Conservation (phyloP, 2,329 filamentous ascomycete species). For the Dactylellina parvicollis region DNA sequence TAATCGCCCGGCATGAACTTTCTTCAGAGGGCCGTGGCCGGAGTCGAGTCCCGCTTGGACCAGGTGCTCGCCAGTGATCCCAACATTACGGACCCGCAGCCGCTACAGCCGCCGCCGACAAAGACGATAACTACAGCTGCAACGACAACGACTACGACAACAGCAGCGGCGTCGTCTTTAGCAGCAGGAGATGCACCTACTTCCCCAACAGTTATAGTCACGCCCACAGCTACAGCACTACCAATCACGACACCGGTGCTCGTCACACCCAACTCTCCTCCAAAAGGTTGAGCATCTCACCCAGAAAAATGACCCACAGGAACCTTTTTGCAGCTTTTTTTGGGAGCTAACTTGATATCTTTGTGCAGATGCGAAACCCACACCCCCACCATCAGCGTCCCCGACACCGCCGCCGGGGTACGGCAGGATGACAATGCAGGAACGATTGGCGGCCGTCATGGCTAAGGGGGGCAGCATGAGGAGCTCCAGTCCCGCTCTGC, state of each 20-base stretch:
- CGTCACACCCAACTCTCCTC: not conserved
- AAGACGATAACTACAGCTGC: slow-evolving; percentile 51
- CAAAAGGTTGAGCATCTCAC: slow-evolving; percentile 16
- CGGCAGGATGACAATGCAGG: slow-evolving; percentile 69
- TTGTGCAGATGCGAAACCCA: slow-evolving; percentile 37
- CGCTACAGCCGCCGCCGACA: slow-evolving; percentile 59
- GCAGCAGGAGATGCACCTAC: slow-evolving; percentile 52
- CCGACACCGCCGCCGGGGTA: slow-evolving; percentile 70
- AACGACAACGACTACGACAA: no score
- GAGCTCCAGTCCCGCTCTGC: slow-evolving; percentile 64
- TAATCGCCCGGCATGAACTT: slow-evolving; percentile 63
- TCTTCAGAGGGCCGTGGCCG: slow-evolving; percentile 88
- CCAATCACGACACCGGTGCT: not conserved
- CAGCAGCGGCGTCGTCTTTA: slow-evolving; percentile 60
- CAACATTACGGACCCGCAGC: slow-evolving; percentile 59
- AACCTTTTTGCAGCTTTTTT: no score
- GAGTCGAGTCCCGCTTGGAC: slow-evolving; percentile 91
- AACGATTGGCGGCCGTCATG: slow-evolving; percentile 86
- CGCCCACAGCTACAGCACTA: slow-evolving; percentile 1
- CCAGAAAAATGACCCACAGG: not conserved
- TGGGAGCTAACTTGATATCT: no score
- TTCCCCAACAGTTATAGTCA: not conserved
- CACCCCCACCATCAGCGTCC: slow-evolving; percentile 47
- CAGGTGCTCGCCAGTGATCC: slow-evolving; percentile 84
- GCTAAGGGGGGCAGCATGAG: slow-evolving; percentile 72